phyloP scores from a whole-genome alignment of 352 stramenopile genomes.

The Globisporangium yorkense region DNA sequence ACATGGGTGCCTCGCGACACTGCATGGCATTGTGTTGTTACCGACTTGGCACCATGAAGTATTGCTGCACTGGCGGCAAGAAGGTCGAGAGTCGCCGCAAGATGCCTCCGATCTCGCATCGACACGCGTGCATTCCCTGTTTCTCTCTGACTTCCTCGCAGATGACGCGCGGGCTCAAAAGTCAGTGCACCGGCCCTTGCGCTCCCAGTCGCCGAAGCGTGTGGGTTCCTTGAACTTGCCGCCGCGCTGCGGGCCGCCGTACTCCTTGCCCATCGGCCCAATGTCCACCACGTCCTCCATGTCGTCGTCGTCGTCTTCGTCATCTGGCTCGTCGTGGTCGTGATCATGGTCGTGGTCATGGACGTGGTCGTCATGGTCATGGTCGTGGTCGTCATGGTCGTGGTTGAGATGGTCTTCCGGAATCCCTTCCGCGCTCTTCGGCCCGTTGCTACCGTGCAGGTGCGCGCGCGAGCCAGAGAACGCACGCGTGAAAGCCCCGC shows the following conservation, averaged over 20 bases:
- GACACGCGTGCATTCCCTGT: too few species aligned
- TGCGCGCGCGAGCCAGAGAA: conserved; percentile 23
- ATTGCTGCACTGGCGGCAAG: too few species aligned
- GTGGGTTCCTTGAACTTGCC: conserved; percentile 94
- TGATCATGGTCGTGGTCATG: conserved; percentile 19
- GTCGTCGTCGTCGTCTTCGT: conserved; percentile 61
- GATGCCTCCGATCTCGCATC: too few species aligned
- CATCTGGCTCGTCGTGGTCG: conserved; percentile 23
- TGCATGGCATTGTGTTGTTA: too few species aligned
- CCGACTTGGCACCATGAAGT: too few species aligned
- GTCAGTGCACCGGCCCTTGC: conserved; percentile 94
- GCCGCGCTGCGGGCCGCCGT: conserved; percentile 90
- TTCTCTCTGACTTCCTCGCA: too few species aligned
- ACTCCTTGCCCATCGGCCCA: conserved; percentile 87
- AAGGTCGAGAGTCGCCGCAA: too few species aligned
- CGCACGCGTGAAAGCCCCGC: conserved; percentile 4
- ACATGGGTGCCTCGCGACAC: too few species aligned
- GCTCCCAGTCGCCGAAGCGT: conserved; percentile 97
- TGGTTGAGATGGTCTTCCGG: background rate
- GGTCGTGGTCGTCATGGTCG: conserved; percentile 12
- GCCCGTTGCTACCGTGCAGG: conserved; percentile 19
- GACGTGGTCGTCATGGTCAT: conserved; percentile 18
- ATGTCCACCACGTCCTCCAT: conserved; percentile 93
- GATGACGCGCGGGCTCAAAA: conserved; percentile 58
- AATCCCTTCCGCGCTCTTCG: background rate